Evolutionary conservation across 805 yeast species (phyloP).

Genomic region (Suhomyces faveliae): DNA sequence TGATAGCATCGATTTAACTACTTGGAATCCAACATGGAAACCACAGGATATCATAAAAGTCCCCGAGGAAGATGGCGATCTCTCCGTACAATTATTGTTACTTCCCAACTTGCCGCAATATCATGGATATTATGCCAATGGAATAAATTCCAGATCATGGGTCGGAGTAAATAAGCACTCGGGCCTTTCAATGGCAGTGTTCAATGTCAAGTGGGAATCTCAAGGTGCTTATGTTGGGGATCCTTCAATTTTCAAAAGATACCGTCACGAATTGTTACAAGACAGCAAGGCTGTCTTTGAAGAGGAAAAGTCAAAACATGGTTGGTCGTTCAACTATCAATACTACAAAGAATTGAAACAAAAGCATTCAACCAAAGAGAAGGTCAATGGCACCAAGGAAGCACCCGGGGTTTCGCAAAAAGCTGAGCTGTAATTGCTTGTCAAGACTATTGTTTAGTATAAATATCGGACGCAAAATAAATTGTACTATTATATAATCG

Average conservation of each 20-base stretch:
- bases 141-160: constrained; percentile 79
- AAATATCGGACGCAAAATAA: background rate
- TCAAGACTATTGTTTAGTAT: background rate
- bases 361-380: constrained; percentile 16
- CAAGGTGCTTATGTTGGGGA: constrained; percentile 30
- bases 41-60: constrained; percentile 21
- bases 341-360: constrained; percentile 27
- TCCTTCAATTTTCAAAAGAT: constrained; percentile 27
- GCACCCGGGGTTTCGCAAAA: background rate
- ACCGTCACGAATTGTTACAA: constrained; percentile 23
- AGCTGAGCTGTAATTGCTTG: background rate
- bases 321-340: constrained; percentile 33
- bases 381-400: background rate
- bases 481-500: background rate
- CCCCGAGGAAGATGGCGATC: constrained; percentile 39
- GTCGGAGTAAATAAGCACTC: constrained; percentile 51
- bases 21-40: constrained; percentile 33
- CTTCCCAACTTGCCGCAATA: constrained; percentile 71
- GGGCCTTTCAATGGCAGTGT: constrained; percentile 72
- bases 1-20: constrained; percentile 28
- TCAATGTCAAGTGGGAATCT: constrained; percentile 50
- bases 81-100: constrained; percentile 56
- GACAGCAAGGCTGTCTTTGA: constrained; percentile 18
- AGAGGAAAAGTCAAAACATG: constrained; percentile 16
- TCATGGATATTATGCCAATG: constrained; percentile 63